phyloP scores from a whole-genome alignment of 495 filamentous ascomycete species.

The Lentithecium fluviatile region DNA sequence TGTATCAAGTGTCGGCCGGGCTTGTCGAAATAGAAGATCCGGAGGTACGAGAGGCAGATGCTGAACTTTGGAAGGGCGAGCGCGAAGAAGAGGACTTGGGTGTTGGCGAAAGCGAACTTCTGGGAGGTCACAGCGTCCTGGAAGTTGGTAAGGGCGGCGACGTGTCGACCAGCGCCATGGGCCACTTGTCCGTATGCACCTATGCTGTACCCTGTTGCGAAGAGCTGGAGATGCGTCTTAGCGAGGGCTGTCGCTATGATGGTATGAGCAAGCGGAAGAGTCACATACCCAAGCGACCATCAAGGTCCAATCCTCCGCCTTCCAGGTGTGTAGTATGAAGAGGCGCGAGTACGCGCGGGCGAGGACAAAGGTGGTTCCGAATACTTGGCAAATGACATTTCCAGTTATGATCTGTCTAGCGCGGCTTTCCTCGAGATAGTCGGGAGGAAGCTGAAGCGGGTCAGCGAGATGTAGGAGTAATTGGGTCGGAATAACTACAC shows the following conservation, averaged over 20 bases:
- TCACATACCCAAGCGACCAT: constrained; percentile 4
- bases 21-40: constrained; percentile 10
- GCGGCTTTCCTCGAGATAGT: constrained; percentile 1
- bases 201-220: constrained; percentile 1
- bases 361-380: constrained; percentile 5
- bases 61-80: constrained; percentile 4
- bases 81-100: not conserved
- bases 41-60: constrained; percentile 15
- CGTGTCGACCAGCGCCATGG: constrained; percentile 6
- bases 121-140: constrained; percentile 1
- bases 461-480: too few species aligned
- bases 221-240: not conserved
- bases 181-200: constrained; percentile 3
- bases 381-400: constrained; percentile 3
- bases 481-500: too few species aligned
- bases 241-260: not conserved
- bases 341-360: constrained; percentile 5
- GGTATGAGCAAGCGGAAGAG: not conserved
- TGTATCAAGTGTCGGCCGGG: constrained; percentile 2
- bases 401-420: constrained; percentile 4
- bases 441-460: not conserved
- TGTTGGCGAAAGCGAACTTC: constrained; percentile 7
- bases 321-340: constrained; percentile 4
- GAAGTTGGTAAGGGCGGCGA: not conserved
- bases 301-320: constrained; percentile 4